These are phyloP conservation scores for Mycosarcoma maydis DNA, from an alignment of 1,284 basidiomycete genomes.

Conservation along the genomic window DNA sequence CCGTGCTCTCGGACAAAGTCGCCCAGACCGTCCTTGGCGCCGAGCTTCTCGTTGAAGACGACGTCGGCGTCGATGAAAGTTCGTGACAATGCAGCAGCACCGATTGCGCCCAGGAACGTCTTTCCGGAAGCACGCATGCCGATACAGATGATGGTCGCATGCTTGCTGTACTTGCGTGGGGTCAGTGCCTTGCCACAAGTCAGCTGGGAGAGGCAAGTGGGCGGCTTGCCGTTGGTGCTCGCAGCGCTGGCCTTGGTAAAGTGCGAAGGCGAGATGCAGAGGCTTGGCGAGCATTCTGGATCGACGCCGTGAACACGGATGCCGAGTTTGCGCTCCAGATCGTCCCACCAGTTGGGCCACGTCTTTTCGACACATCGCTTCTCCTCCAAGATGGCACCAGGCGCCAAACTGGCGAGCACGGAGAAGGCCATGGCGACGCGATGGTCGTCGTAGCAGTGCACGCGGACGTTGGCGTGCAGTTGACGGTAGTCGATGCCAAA, in stretches of 20 bases:
- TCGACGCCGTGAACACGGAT: conserved; percentile 86
- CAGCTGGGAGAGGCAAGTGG: conserved; percentile 12
- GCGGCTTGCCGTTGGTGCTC: conserved; percentile 37
- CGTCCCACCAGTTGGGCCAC: conserved; percentile 99
- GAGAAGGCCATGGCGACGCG: conserved; percentile 98
- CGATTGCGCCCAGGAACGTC: conserved; percentile 84
- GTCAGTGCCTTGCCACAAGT: conserved; percentile 34
- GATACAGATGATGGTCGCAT: conserved; percentile 82
- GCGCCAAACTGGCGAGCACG: conserved; percentile 78
- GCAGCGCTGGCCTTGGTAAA: conserved; percentile 52
- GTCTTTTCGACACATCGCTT: conserved; percentile 99
- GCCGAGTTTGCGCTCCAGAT: conserved; percentile 95
- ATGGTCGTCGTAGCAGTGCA: conserved; percentile 98
- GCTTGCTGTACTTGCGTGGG: conserved; percentile 67
- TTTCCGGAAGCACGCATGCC: conserved; percentile 99
- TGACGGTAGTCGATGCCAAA: conserved; percentile 78
- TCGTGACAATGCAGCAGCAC: conserved; percentile 79
- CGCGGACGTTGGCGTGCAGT: conserved; percentile 73
- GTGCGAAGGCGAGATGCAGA: conserved; percentile 54
- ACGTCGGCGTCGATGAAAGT: conserved; percentile 87
- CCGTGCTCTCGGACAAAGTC: conserved; percentile 81
- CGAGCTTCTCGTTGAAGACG: conserved; percentile 77
- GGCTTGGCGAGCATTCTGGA: conserved; percentile 67
- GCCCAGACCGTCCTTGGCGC: conserved; percentile 71
- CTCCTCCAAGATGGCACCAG: conserved; percentile 88